Conservation (phyloP, 352 stramenopile genomes). For the Poterioochromonas sp. region DNA sequence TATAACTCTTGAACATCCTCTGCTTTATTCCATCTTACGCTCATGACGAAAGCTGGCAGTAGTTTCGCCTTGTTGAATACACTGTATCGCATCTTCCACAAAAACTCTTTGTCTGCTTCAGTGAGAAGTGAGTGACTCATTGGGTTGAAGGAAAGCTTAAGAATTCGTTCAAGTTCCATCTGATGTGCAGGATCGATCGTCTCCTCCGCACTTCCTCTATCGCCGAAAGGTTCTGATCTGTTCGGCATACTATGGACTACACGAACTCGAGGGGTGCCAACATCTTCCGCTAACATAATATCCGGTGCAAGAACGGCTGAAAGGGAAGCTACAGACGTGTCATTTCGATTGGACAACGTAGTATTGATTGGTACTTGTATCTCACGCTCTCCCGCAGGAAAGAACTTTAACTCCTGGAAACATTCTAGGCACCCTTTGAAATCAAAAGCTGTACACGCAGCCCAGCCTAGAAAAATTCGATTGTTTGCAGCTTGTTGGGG, state of each 20-base stretch:
- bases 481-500: neutral
- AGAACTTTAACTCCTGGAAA: neutral
- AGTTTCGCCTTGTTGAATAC: neutral
- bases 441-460: neutral
- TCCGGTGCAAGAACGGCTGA: neutral
- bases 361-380: conserved; percentile 20
- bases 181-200: neutral
- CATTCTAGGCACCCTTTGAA: conserved; percentile 22
- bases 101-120: conserved; percentile 3
- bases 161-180: conserved; percentile 9
- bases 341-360: neutral
- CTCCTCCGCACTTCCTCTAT: neutral
- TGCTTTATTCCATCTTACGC: neutral
- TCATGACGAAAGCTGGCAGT: conserved; percentile 20
- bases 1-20: conserved; percentile 29
- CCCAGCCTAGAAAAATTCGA: neutral
- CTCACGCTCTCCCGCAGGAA: neutral
- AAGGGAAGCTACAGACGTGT: neutral
- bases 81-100: neutral
- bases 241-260: conserved; percentile 13
- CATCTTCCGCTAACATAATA: neutral
- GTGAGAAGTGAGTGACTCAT: neutral
- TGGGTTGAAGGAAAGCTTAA: conserved; percentile 11
- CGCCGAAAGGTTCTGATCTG: neutral
- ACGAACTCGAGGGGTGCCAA: neutral